phyloP scores from a whole-genome alignment of 352 stramenopile genomes.

The Aphanomyces astaci region DNA sequence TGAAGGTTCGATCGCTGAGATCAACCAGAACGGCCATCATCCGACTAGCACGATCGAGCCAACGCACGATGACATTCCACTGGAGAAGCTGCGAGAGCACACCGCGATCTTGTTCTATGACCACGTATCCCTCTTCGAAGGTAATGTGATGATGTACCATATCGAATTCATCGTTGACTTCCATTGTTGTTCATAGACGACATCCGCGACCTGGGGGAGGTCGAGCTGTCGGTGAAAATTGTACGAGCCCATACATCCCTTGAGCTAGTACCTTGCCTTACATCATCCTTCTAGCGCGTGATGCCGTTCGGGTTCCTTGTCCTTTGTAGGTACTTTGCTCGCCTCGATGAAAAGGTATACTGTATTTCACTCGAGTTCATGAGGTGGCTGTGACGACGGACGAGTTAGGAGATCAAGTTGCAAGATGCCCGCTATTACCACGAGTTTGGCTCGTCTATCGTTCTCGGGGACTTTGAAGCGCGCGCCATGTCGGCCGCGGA shows the following conservation, averaged over 20 bases:
- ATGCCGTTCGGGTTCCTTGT: constrained; percentile 63
- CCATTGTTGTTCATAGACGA: too few relatives aligned
- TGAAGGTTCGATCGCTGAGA: neutral
- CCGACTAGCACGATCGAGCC: neutral
- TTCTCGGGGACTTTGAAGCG: constrained; percentile 48
- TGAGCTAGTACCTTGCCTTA: neutral
- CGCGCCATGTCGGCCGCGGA: constrained; percentile 33
- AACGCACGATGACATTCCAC: constrained; percentile 22
- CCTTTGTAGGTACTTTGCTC: constrained; percentile 54
- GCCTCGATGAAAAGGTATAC: constrained; percentile 48
- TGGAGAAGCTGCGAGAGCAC: constrained; percentile 47
- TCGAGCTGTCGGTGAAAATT: constrained; percentile 48
- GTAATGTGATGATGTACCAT: too few relatives aligned
- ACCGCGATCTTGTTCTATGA: constrained; percentile 54
- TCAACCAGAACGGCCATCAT: neutral
- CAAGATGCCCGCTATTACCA: constrained; percentile 57
- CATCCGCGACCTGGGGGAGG: constrained; percentile 52
- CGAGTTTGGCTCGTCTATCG: constrained; percentile 42
- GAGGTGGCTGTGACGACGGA: neutral
- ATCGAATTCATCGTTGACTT: too few relatives aligned
- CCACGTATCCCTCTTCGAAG: constrained; percentile 52
- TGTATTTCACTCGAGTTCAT: neutral
- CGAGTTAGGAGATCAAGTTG: constrained; percentile 35
- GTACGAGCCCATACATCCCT: constrained; percentile 26
- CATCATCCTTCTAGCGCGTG: constrained; percentile 42